Conservation (phyloP, 2,329 filamentous ascomycete species). For the Botrytis paeoniae region DNA sequence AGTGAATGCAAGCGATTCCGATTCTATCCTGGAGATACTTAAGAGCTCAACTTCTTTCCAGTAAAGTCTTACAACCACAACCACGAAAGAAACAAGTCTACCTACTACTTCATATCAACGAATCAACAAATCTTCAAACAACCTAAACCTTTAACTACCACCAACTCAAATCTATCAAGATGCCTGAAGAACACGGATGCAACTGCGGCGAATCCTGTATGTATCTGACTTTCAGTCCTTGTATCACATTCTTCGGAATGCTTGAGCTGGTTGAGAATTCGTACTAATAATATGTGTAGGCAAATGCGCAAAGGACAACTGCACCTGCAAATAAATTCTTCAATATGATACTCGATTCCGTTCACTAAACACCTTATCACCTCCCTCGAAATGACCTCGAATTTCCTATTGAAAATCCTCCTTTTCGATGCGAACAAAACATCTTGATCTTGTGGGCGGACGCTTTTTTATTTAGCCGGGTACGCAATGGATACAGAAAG, state of each 20-base stretch:
- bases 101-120: neutral
- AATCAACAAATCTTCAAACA: neutral
- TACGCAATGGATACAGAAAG: neutral
- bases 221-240: neutral
- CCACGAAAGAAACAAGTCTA: neutral
- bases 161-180: neutral
- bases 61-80: neutral
- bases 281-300: neutral
- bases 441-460: neutral
- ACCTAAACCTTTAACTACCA: neutral
- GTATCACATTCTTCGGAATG: neutral
- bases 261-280: neutral
- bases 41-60: neutral
- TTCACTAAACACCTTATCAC: neutral
- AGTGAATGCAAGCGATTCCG: neutral
- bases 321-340: neutral
- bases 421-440: neutral
- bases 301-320: constrained; percentile 2
- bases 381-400: neutral
- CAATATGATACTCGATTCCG: neutral
- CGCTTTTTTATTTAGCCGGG: neutral
- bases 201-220: neutral
- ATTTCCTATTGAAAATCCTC: neutral
- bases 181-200: constrained; percentile 1
- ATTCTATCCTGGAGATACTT: neutral